These are phyloP conservation scores for Epichloe scottii DNA, from an alignment of 2,329 filamentous ascomycete genomes.

Conservation along the genomic window DNA sequence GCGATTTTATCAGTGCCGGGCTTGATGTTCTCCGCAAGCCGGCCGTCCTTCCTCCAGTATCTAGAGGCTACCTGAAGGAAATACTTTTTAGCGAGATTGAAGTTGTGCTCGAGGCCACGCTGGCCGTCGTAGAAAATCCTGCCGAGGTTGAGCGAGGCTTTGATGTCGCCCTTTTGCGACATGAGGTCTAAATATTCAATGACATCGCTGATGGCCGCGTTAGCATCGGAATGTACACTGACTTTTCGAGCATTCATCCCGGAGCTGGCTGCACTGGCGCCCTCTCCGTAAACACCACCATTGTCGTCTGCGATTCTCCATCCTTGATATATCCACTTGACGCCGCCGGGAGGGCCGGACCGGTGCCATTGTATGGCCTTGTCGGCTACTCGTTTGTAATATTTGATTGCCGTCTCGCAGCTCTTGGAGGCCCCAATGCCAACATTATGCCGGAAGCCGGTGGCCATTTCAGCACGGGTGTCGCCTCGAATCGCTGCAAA, in stretches of 20 bases:
- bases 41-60: slow-evolving; percentile 75
- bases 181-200: slow-evolving; percentile 88
- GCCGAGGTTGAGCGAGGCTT: slow-evolving; percentile 75
- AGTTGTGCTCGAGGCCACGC: slow-evolving; percentile 58
- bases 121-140: slow-evolving; percentile 83
- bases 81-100: slow-evolving; percentile 63
- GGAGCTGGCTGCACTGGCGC: slow-evolving; percentile 79
- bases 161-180: slow-evolving; percentile 79
- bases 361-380: slow-evolving; percentile 82
- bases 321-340: slow-evolving; percentile 61
- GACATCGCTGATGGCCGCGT: slow-evolving; percentile 83
- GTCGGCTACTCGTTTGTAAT: slow-evolving; percentile 88
- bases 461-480: slow-evolving; percentile 81
- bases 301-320: slow-evolving; percentile 82
- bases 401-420: slow-evolving; percentile 73
- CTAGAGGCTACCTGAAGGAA: slow-evolving; percentile 68
- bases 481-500: slow-evolving; percentile 80
- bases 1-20: slow-evolving; percentile 65
- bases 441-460: slow-evolving; percentile 72
- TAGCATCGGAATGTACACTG: slow-evolving; percentile 62
- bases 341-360: slow-evolving; percentile 81
- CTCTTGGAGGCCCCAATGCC: slow-evolving; percentile 78
- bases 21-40: slow-evolving; percentile 55
- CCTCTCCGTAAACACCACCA: slow-evolving; percentile 90
- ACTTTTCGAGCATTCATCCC: slow-evolving; percentile 69